Evolutionary conservation across 2,329 filamentous ascomycete species (phyloP), one percentile per base, ranked within the genome.

Genomic region (Diaporthe aspalathi): DNA sequence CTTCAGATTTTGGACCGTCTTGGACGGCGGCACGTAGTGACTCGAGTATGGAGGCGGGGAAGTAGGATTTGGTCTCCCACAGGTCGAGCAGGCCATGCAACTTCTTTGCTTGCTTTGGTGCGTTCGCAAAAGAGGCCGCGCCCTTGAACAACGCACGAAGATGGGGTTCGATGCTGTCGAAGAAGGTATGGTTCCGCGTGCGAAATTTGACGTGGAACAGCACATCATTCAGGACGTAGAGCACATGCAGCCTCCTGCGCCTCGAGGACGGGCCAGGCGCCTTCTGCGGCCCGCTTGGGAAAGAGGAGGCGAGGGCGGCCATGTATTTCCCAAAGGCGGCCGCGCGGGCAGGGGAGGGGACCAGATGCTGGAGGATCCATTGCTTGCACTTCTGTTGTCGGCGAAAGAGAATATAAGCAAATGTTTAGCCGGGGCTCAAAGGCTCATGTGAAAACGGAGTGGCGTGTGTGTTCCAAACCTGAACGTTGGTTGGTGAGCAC

Each of bases 401-500:
- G 74, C 73, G 72, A 75, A 66, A 73, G 72, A 72, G 72, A 76
- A 71, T 77, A 77, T 76, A 76, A 78, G 75, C 78, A 78, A 79
- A 76, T 78, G 74, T 80, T 81, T 84, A 82, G 82, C 79, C 74
- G 76, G 76, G 73, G 75, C 65, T 53, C 73, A 49, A 68, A 50
- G 69, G 54, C 70, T 70, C 52, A 70, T 68, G 74, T 75, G 68
- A 75, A 76, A 76, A 75, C 74, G 72, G 71, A 74, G 75, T 60
- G 71, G 72, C 72, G 70, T 68, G 68, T 69, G 71, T 82, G 81
- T 81, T 79, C 86, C 92, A 94, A 93, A 96, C 93, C 93, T 96
- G 93, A 87, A 96, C 92, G 85, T 95, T 94, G 85, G 86, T 83
- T 79, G 90, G 88, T 78, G 93, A 93, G 88, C 93, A 95, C 84